Conservation (phyloP, 495 filamentous ascomycete genomes). For the Podospora pseudopauciseta region DNA sequence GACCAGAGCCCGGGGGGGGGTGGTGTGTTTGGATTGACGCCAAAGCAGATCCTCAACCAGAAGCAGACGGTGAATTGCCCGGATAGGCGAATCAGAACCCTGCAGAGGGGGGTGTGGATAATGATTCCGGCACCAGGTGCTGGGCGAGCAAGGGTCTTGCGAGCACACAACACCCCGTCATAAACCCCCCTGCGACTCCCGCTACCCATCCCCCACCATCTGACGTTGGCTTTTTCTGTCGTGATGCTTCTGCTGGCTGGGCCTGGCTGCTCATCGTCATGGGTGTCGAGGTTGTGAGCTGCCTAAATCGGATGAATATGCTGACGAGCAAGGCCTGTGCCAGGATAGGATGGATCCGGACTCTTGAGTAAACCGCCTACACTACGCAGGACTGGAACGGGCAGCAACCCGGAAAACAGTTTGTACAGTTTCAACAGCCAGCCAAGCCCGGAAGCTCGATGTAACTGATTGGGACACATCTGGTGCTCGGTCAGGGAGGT, state of each 20-base stretch:
- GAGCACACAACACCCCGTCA: neutral
- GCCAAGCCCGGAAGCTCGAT: slow-evolving; percentile 16
- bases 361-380: neutral
- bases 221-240: neutral
- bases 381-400: neutral
- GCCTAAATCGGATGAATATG: neutral
- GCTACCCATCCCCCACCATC: slow-evolving; percentile 9
- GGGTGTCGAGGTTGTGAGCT: neutral
- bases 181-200: slow-evolving; percentile 4
- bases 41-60: slow-evolving; percentile 25
- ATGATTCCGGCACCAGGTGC: slow-evolving; percentile 1
- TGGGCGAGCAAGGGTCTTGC: neutral
- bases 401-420: neutral
- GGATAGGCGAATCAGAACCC: slow-evolving; percentile 23
- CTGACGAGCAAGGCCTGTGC: slow-evolving; percentile 3
- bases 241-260: neutral
- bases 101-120: slow-evolving; percentile 1
- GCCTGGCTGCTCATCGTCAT: neutral
- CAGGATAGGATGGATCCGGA: neutral
- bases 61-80: slow-evolving; percentile 13
- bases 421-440: slow-evolving; percentile 11
- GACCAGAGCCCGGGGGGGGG: slow-evolving; percentile 12
- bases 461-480: slow-evolving; percentile 13
- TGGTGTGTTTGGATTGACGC: slow-evolving; percentile 23
- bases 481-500: slow-evolving; percentile 14